These are phyloP conservation scores for Neurospora sp. DNA, from an alignment of 495 filamentous ascomycete species.

Conservation along the genomic window DNA sequence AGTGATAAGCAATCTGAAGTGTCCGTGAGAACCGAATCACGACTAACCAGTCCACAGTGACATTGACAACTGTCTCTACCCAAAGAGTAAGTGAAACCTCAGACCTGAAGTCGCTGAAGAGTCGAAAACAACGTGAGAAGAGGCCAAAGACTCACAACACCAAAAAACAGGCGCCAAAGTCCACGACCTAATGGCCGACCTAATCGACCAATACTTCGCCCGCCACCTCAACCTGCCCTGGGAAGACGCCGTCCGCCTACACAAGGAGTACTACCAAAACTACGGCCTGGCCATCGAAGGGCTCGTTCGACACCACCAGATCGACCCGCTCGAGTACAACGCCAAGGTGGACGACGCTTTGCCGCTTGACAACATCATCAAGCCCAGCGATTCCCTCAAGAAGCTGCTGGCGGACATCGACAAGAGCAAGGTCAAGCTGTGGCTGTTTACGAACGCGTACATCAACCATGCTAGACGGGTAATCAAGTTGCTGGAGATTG, in stretches of 20 bases:
- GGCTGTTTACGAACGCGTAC: conserved; percentile 96
- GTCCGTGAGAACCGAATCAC: neutral
- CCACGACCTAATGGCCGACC: conserved; percentile 60
- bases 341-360: conserved; percentile 88
- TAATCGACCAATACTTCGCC: conserved; percentile 76
- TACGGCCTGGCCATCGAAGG: conserved; percentile 98
- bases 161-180: conserved; percentile 48
- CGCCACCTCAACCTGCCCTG: conserved; percentile 60
- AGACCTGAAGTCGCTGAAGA: no score
- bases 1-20: conserved; percentile 6
- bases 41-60: conserved; percentile 38
- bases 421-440: conserved; percentile 66
- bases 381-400: conserved; percentile 62
- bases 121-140: no score
- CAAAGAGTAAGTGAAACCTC: conserved; percentile 40
- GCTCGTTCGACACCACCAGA: conserved; percentile 84
- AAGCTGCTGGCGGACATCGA: conserved; percentile 72
- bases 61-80: conserved; percentile 91
- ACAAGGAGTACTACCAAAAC: conserved; percentile 83
- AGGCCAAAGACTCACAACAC: neutral
- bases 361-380: conserved; percentile 75
- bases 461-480: conserved; percentile 79
- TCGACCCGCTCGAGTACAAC: conserved; percentile 94
- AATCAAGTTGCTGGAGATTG: conserved; percentile 66
- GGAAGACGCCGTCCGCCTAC: conserved; percentile 70